Percentiles rank a stretch among this genome's conserved stretches.
These are phyloP conservation scores for Xanthoconium stramineum DNA, from an alignment of 768 basidiomycete species.

Conservation along the genomic window DNA sequence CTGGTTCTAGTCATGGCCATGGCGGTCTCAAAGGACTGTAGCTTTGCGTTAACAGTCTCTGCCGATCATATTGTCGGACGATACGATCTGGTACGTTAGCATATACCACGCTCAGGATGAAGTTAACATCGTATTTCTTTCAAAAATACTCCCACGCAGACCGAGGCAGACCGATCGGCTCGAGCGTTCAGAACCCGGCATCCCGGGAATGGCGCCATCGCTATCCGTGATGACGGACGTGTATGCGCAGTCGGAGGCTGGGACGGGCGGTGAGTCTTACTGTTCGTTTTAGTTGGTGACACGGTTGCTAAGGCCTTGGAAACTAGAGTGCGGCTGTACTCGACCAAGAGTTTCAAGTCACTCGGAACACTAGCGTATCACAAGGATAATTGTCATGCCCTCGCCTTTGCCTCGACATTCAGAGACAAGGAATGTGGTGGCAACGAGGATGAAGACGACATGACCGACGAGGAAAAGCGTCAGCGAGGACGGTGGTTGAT, in stretches of 20 bases:
- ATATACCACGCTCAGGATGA: not conserved
- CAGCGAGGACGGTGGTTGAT: slow-evolving; percentile 60
- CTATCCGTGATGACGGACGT: slow-evolving; percentile 69
- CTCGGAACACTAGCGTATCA: slow-evolving; percentile 86
- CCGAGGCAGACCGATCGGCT: slow-evolving; percentile 20
- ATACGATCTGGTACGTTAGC: slow-evolving; percentile 51
- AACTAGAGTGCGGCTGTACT: slow-evolving; percentile 74
- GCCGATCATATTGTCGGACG: slow-evolving; percentile 77
- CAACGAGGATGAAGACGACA: slow-evolving; percentile 36
- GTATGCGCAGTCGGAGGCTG: slow-evolving; percentile 90
- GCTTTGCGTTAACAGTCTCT: slow-evolving; percentile 75
- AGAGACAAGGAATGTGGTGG: not conserved
- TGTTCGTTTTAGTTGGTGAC: not conserved
- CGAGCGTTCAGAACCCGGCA: slow-evolving; percentile 60
- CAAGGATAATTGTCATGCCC: slow-evolving; percentile 68
- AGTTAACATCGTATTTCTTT: not conserved
- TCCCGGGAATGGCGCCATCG: slow-evolving; percentile 76
- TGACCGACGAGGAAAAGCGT: slow-evolving; percentile 41
- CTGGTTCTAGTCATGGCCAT: slow-evolving; percentile 74
- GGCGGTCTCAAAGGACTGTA: slow-evolving; percentile 57
- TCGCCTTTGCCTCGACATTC: slow-evolving; percentile 58
- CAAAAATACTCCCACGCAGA: slow-evolving; percentile 8
- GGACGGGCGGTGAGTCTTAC: slow-evolving; percentile 77
- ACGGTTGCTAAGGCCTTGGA: not conserved
- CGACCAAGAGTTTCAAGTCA: slow-evolving; percentile 73